phyloP scores from a whole-genome alignment of 2,329 filamentous ascomycete genomes.

The Clonostachys byssicola region DNA sequence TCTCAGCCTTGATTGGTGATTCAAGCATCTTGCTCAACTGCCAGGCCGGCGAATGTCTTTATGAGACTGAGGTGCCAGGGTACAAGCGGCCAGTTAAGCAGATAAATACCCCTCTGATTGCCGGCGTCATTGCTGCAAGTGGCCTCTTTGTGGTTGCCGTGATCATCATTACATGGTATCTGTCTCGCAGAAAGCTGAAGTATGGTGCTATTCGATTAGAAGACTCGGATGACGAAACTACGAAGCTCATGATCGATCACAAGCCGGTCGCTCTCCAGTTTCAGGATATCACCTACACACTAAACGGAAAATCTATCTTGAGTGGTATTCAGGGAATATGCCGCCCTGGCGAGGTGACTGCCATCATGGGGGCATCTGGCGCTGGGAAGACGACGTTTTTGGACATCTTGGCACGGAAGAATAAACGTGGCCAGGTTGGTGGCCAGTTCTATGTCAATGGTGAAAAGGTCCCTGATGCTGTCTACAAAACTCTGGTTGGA shows the following conservation, averaged over 20 bases:
- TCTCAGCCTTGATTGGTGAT: conserved; percentile 86
- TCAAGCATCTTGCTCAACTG: conserved; percentile 82
- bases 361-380: conserved; percentile 97
- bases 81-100: conserved; percentile 85
- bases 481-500: conserved; percentile 89
- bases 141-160: conserved; percentile 86
- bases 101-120: conserved; percentile 96
- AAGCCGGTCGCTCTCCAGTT: conserved; percentile 88
- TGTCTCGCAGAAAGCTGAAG: conserved; percentile 68
- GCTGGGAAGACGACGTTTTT: conserved; percentile 97
- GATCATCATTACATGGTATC: conserved; percentile 80
- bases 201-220: conserved; percentile 78
- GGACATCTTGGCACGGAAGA: conserved; percentile 93
- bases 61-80: conserved; percentile 88
- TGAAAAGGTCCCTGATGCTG: conserved; percentile 76
- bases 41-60: conserved; percentile 84
- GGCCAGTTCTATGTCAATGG: conserved; percentile 93
- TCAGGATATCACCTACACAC: conserved; percentile 77
- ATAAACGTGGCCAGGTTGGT: conserved; percentile 76
- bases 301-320: conserved; percentile 87
- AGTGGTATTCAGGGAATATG: conserved; percentile 77
- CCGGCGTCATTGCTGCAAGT: conserved; percentile 82
- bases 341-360: conserved; percentile 91
- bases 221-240: conserved; percentile 83
- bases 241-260: conserved; percentile 85